Conservation (phyloP, 305 asterid species). For the Solanum hybrid region DNA sequence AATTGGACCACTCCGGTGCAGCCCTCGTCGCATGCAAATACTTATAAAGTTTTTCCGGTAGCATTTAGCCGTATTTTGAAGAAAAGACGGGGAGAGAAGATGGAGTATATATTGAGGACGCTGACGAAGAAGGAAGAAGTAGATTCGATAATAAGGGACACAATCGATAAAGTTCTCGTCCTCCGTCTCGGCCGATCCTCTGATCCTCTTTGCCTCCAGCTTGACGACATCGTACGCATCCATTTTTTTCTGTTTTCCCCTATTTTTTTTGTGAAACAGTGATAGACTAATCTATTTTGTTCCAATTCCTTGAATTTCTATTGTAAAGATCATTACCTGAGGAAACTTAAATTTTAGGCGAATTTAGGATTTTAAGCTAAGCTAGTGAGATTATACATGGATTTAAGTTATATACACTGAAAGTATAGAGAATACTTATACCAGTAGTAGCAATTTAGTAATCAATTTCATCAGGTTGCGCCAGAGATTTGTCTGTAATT, state of each 20-base stretch:
- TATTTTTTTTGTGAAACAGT: not conserved
- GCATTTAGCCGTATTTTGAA: not conserved
- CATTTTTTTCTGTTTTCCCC: not conserved
- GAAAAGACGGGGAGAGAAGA: slow-evolving; percentile 5
- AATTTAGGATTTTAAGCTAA: not conserved
- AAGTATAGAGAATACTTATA: not conserved
- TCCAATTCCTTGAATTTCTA: not conserved
- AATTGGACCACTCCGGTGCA: not conserved
- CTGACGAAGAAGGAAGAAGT: slow-evolving; percentile 54
- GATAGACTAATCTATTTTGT: not conserved
- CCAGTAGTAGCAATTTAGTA: not conserved
- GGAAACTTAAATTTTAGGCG: not conserved
- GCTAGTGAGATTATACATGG: not conserved
- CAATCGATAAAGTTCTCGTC: slow-evolving; percentile 80
- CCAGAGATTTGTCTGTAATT: not conserved
- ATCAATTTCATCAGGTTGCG: not conserved
- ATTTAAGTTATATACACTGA: not conserved
- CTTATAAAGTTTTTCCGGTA: not conserved
- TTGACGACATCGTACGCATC: slow-evolving; percentile 60
- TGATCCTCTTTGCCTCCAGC: slow-evolving; percentile 70
- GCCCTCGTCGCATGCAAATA: not conserved
- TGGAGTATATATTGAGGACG: slow-evolving; percentile 62
- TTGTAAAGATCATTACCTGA: not conserved
- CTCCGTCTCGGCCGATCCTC: slow-evolving; percentile 81
- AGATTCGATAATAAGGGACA: slow-evolving; percentile 69